Evolutionary conservation across 768 basidiomycete species (phyloP).

Genomic region (Mycena capillaripes): DNA sequence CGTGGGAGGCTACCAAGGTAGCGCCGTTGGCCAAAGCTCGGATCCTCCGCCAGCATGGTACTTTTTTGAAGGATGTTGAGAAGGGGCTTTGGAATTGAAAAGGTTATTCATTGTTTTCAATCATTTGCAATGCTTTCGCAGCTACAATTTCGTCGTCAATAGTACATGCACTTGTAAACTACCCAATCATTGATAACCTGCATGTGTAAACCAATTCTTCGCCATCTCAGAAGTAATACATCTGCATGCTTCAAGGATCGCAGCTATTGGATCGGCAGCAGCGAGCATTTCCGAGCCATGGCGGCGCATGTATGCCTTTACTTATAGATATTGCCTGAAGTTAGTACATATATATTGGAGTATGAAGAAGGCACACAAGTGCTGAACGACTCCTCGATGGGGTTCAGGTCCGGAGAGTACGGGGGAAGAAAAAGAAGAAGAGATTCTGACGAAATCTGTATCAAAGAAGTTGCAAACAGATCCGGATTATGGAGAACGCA

Average conservation of each 20-base stretch:
- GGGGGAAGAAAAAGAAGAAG: not conserved
- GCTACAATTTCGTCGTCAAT: not conserved
- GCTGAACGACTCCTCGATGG: conserved; percentile 11
- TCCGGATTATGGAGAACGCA: not conserved
- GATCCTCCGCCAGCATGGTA: not conserved
- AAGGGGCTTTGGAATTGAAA: conserved; percentile 3
- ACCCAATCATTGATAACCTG: not conserved
- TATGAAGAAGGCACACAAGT: not conserved
- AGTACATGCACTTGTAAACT: not conserved
- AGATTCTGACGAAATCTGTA: not conserved
- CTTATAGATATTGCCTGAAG: too few relatives aligned
- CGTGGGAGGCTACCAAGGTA: not conserved
- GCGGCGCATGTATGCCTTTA: conserved; percentile 4
- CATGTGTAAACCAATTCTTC: conserved; percentile 7
- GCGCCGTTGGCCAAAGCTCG: not conserved
- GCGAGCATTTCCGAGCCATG: not conserved
- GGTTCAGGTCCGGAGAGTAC: conserved; percentile 13
- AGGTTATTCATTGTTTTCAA: not conserved
- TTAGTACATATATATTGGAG: not conserved
- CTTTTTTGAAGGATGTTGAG: not conserved
- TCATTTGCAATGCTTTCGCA: not conserved
- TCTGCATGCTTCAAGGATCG: not conserved
- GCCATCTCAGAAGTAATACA: conserved; percentile 13
- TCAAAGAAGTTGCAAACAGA: not conserved
- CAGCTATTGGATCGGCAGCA: not conserved